Evolutionary conservation across 1,284 basidiomycete species (phyloP).

Genomic region (Farysia itapuensis): DNA sequence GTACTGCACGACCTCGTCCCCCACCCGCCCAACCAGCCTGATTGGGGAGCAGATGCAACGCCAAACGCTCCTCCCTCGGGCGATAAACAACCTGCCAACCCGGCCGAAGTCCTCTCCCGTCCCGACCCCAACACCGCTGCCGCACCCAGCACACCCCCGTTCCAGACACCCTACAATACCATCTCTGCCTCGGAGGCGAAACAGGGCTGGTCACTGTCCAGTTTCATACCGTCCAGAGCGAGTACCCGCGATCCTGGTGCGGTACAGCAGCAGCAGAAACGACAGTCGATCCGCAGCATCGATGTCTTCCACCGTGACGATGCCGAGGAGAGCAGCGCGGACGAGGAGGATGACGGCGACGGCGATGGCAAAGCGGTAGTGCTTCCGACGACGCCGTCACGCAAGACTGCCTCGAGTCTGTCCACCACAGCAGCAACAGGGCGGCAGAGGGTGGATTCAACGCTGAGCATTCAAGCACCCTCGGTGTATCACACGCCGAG

Average conservation of each 20-base stretch:
- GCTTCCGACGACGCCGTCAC: constrained; percentile 1
- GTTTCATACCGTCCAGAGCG: constrained; percentile 4
- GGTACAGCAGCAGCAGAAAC: too few relatives aligned
- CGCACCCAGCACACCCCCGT: not conserved
- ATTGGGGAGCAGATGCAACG: constrained; percentile 13
- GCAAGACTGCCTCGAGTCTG: not conserved
- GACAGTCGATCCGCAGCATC: constrained; percentile 32
- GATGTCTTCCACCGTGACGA: constrained; percentile 42
- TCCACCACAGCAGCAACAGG: too few relatives aligned
- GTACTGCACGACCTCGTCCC: constrained; percentile 17
- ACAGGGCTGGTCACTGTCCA: constrained; percentile 9
- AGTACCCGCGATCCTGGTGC: too few relatives aligned
- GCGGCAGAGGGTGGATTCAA: constrained; percentile 27
- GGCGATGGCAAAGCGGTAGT: not conserved
- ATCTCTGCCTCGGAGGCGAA: constrained; percentile 3
- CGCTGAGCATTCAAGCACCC: constrained; percentile 20
- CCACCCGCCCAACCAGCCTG: constrained; percentile 5
- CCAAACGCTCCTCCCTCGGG: constrained; percentile 5
- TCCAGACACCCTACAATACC: not conserved
- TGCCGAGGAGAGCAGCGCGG: too few relatives aligned
- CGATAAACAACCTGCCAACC: constrained; percentile 15
- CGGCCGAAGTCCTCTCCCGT: constrained; percentile 17
- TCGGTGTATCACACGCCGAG: constrained; percentile 46
- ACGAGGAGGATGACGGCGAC: constrained; percentile 1
- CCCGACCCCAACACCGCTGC: constrained; percentile 18